Base-by-base conservation (phyloP, 2,329 filamentous ascomycete species). In the Aplosporella prunicola region DNA sequence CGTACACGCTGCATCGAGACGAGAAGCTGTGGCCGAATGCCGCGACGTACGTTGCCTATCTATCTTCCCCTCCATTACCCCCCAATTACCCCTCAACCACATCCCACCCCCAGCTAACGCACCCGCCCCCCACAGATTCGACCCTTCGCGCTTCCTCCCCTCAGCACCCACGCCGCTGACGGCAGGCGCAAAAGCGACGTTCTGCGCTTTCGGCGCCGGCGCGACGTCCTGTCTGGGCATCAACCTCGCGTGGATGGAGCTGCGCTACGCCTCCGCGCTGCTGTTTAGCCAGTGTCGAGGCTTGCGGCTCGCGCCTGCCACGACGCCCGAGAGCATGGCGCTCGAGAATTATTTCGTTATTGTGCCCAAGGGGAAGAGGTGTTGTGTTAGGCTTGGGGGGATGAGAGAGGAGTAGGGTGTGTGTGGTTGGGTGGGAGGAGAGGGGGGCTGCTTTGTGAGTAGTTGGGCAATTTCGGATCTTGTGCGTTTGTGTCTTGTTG, bases 171-270 rank as follows among this genome's bases (percentile, higher is more conserved):
- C 38, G 29, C 51, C 52, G 6, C 42, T 43, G 1, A 50, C 51
- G 0, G 41, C 50, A 1, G 50, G 47, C 1, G 56, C 56, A 1
- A 68, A 72, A 34, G 64, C 70, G 3, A 72, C 72, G 11, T 82
- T 79, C 45, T 76, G 77, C 64, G 77, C 78, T 0, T 84, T 84
- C 52, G 76, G 78, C 2, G 79, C 73, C 13, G 80, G 80, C 0
- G 75, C 78, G 0, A 64, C 79, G 16, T 78, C 80, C 57, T 85
- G 80, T 46, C 63, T 85, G 5, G 80, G 80, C 0, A 72, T 76
- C 5, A 78, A 84, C 47, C 73, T 84, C 44, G 80, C 80, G 0
- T 57, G 61, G 15, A 72, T 73, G 55, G 73, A 78, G 47, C 47
- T 78, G 20, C 61, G 72, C 7, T 62, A 73, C 23, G 69, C 63